Conservation (phyloP, 1,284 basidiomycete genomes). For the Puccinia horiana region DNA sequence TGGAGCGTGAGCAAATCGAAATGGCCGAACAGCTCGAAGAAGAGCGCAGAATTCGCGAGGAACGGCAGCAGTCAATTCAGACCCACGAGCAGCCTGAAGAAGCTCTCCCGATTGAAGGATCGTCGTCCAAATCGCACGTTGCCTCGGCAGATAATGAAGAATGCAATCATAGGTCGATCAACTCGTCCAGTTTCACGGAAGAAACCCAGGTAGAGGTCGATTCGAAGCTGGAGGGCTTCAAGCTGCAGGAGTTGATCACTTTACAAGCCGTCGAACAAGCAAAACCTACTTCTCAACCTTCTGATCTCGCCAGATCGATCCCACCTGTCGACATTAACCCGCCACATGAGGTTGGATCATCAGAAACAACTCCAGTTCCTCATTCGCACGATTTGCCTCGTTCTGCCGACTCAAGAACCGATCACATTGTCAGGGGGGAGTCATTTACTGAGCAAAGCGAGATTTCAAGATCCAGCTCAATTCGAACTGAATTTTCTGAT, state of each 20-base stretch:
- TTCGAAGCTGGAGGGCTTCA: neutral
- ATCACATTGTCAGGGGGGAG: no score
- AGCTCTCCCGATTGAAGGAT: neutral
- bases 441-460: no score
- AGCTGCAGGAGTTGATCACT: neutral
- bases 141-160: neutral
- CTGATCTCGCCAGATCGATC: neutral
- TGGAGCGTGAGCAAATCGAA: conserved; percentile 26
- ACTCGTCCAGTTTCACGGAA: neutral
- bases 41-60: neutral
- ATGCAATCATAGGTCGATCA: neutral
- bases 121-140: neutral
- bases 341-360: neutral
- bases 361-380: neutral
- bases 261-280: neutral
- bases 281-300: neutral
- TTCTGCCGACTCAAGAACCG: no score
- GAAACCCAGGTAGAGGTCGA: neutral
- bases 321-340: no score
- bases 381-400: no score
- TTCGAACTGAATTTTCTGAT: neutral
- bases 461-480: no score
- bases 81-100: neutral
- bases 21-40: conserved; percentile 21
- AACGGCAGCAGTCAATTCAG: neutral